phyloP scores from a whole-genome alignment of 1,284 basidiomycete genomes.

The Bothia castanella region DNA sequence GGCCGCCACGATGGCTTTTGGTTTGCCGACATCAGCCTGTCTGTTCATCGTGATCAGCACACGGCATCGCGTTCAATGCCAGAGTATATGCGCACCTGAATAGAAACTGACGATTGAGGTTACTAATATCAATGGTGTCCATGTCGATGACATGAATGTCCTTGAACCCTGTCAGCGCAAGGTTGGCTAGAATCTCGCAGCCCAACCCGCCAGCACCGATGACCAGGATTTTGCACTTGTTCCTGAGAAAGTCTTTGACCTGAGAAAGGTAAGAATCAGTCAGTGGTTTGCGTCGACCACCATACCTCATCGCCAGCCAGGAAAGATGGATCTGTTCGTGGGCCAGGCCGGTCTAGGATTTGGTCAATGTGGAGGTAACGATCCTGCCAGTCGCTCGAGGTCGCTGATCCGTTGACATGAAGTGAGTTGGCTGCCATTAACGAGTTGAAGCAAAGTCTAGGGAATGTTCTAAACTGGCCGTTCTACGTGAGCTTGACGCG shows the following conservation, averaged over 20 bases:
- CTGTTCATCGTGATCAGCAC: slow-evolving; percentile 39
- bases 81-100: slow-evolving; percentile 70
- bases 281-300: slow-evolving; percentile 11
- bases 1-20: slow-evolving; percentile 92
- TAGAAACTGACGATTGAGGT: slow-evolving; percentile 96
- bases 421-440: slow-evolving; percentile 33
- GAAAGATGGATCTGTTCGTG: slow-evolving; percentile 74
- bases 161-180: slow-evolving; percentile 92
- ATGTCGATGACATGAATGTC: slow-evolving; percentile 99
- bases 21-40: slow-evolving; percentile 86
- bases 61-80: not conserved
- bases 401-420: slow-evolving; percentile 29
- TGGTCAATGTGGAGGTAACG: slow-evolving; percentile 80
- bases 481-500: not conserved
- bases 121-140: slow-evolving; percentile 99
- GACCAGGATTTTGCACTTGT: slow-evolving; percentile 88
- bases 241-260: slow-evolving; percentile 86
- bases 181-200: slow-evolving; percentile 92
- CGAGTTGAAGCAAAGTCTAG: slow-evolving; percentile 12
- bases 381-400: slow-evolving; percentile 59
- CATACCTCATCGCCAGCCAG: slow-evolving; percentile 68
- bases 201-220: slow-evolving; percentile 95
- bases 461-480: slow-evolving; percentile 15
- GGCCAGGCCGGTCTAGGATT: slow-evolving; percentile 75
- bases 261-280: slow-evolving; percentile 32